These are phyloP conservation scores for Penicillium turbatum DNA, from an alignment of 495 filamentous ascomycete species.

Conservation along the genomic window DNA sequence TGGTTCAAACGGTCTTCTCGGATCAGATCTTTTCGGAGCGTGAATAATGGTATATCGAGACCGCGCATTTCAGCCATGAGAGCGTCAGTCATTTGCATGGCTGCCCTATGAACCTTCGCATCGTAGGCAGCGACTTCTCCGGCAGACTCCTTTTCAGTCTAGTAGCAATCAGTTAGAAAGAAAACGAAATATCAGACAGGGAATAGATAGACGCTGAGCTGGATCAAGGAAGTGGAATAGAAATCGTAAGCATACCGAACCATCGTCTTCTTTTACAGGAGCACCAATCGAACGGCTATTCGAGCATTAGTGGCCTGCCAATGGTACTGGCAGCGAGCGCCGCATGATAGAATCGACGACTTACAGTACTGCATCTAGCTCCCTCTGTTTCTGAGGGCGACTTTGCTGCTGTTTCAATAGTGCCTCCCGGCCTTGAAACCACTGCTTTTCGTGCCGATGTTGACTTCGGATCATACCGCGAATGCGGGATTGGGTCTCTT, in stretches of 20 bases:
- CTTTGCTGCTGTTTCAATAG: conserved; percentile 48
- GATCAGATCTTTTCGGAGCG: conserved; percentile 42
- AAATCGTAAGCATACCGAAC: conserved; percentile 28
- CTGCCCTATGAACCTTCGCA: conserved; percentile 56
- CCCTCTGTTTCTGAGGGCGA: conserved; percentile 47
- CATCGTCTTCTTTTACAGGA: conserved; percentile 27
- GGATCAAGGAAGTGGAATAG: neutral
- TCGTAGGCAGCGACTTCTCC: conserved; percentile 57
- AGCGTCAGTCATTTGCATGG: conserved; percentile 53
- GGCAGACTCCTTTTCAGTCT: conserved; percentile 44
- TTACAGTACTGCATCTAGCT: conserved; percentile 50
- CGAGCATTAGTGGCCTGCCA: neutral
- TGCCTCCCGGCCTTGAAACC: conserved; percentile 54
- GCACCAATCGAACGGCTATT: conserved; percentile 41
- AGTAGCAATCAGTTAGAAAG: neutral
- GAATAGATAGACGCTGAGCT: neutral
- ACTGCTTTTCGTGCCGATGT: conserved; percentile 59
- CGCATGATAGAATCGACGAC: conserved; percentile 9
- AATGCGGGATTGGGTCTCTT: conserved; percentile 37
- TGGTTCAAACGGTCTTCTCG: conserved; percentile 28
- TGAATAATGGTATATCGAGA: conserved; percentile 65
- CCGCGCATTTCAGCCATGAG: conserved; percentile 51
- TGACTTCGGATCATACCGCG: conserved; percentile 59
- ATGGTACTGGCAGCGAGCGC: neutral
- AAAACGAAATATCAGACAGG: neutral